phyloP scores from a whole-genome alignment of 2,329 filamentous ascomycete species.

The Cytospora paraplurivora region DNA sequence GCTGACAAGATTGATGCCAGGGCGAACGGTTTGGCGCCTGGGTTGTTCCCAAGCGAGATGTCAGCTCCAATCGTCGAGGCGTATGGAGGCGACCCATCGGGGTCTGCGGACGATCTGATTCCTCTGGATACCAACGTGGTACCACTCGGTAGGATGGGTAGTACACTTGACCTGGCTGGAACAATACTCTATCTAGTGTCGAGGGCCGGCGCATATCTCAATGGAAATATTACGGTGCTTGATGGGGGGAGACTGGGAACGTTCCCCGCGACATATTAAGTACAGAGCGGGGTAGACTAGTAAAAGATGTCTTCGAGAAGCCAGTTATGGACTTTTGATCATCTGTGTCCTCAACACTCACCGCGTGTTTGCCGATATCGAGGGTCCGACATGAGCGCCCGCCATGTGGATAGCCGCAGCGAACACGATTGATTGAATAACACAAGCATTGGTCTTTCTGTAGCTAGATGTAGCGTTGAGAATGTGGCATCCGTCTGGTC shows the following conservation, averaged over 20 bases:
- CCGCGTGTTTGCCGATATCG: neutral
- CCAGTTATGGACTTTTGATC: neutral
- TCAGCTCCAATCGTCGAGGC: constrained; percentile 50
- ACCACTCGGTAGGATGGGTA: constrained; percentile 62
- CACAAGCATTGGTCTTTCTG: too few relatives aligned
- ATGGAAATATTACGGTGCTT: constrained; percentile 62
- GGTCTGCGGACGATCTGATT: constrained; percentile 33
- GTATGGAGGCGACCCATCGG: constrained; percentile 38
- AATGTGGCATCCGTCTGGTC: too few relatives aligned
- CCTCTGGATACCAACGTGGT: constrained; percentile 47
- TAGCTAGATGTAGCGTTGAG: too few relatives aligned
- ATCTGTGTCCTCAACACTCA: neutral
- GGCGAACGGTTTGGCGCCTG: constrained; percentile 52
- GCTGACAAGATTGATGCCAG: constrained; percentile 33
- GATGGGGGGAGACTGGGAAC: constrained; percentile 64
- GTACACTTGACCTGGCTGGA: constrained; percentile 65
- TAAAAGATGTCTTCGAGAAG: neutral
- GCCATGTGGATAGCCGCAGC: neutral
- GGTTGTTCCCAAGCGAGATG: constrained; percentile 64
- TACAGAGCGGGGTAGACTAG: neutral
- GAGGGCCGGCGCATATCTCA: constrained; percentile 65
- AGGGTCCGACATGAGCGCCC: too few relatives aligned
- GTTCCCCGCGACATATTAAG: constrained; percentile 56
- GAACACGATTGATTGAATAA: neutral
- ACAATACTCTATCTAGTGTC: constrained; percentile 66